A percentile compares a stretch with the other conserved stretches of the same genome.
phyloP scores from a whole-genome alignment of 768 basidiomycete genomes.

The Boletus edulis region DNA sequence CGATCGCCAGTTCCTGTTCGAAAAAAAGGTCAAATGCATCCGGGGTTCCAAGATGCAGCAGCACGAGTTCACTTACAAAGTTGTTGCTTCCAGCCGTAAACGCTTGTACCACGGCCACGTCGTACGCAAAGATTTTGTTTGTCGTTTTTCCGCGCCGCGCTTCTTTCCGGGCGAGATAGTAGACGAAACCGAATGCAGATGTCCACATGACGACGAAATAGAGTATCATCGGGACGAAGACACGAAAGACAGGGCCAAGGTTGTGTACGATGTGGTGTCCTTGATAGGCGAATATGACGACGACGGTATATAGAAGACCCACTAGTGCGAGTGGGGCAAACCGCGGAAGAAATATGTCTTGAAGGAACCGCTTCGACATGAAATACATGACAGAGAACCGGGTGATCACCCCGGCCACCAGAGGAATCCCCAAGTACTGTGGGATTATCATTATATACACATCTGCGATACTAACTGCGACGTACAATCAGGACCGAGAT shows the following conservation, averaged over 20 bases:
- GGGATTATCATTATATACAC: not conserved
- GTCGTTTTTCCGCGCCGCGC: constrained; percentile 3
- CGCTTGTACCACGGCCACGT: constrained; percentile 72
- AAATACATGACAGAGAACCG: constrained; percentile 51
- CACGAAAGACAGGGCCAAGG: constrained; percentile 73
- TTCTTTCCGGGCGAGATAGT: constrained; percentile 41
- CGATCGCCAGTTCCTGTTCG: constrained; percentile 74
- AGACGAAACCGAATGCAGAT: constrained; percentile 55
- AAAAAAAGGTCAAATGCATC: not conserved
- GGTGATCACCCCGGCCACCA: constrained; percentile 69
- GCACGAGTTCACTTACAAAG: constrained; percentile 44
- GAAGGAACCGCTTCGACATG: constrained; percentile 47
- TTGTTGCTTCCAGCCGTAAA: constrained; percentile 84
- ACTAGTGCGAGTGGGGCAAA: constrained; percentile 70
- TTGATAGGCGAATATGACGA: constrained; percentile 73
- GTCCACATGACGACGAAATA: constrained; percentile 83
- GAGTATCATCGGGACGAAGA: constrained; percentile 75
- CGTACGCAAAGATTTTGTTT: constrained; percentile 44
- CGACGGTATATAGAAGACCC: constrained; percentile 78
- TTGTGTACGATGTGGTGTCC: constrained; percentile 70
- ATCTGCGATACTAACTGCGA: constrained; percentile 6
- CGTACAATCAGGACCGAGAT: constrained; percentile 71
- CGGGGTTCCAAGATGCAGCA: not conserved
- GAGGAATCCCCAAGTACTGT: constrained; percentile 82
- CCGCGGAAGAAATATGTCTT: constrained; percentile 58